phyloP scores from a whole-genome alignment of 129 eudicot species.

The Lactuca sativa region DNA sequence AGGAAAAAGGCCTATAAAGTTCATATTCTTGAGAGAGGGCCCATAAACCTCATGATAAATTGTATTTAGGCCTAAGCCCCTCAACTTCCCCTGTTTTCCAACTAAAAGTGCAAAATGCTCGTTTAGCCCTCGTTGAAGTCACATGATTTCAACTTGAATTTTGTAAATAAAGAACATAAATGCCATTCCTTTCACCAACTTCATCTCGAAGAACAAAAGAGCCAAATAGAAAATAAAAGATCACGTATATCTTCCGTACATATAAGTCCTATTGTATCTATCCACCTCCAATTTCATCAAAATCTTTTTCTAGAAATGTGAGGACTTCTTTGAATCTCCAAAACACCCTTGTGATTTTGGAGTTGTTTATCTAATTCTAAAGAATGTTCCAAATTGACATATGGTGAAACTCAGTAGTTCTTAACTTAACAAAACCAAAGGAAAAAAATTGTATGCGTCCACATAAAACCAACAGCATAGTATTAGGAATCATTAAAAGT shows the following conservation, averaged over 20 bases:
- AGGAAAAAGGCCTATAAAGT: conserved; percentile 7
- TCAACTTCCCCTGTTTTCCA: conserved; percentile 3
- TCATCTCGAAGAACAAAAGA: conserved; percentile 5
- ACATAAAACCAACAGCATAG: background rate
- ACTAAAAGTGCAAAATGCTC: conserved; percentile 12
- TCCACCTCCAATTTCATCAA: background rate
- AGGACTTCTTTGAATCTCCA: background rate
- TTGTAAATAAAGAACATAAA: background rate
- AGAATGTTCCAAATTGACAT: conserved; percentile 2
- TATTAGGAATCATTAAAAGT: background rate
- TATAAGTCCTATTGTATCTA: background rate
- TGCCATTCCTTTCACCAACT: conserved; percentile 5
- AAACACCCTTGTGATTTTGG: conserved; percentile 1
- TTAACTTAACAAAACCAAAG: background rate
- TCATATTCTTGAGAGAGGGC: conserved; percentile 2
- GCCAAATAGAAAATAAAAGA: too few species aligned
- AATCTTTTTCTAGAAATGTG: background rate
- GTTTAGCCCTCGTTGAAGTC: background rate
- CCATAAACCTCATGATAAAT: conserved; percentile 15
- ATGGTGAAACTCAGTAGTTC: conserved; percentile 12
- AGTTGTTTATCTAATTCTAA: background rate
- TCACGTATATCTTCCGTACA: background rate
- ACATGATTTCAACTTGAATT: background rate
- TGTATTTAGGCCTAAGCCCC: background rate
- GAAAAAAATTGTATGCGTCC: background rate